Conservation (phyloP, 139 green algal species). For the Closterium sp. region DNA sequence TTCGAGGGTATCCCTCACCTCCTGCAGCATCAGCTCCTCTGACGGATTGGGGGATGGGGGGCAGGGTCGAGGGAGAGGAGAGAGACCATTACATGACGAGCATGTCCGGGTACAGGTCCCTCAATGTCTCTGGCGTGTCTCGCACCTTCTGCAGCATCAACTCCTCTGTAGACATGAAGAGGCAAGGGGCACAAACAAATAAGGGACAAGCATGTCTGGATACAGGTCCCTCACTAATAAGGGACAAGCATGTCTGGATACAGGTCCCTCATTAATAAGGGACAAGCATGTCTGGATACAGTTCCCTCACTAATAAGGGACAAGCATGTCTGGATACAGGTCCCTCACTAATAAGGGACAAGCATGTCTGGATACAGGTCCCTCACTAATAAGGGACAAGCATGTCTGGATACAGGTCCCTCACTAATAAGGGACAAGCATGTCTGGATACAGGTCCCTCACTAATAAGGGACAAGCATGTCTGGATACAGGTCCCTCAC, state of each 20-base stretch:
- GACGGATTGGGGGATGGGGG: background rate
- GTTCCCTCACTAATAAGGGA: too few relatives aligned
- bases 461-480: background rate
- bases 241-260: conserved; percentile 24
- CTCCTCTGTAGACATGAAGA: background rate
- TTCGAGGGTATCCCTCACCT: background rate
- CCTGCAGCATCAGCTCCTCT: background rate
- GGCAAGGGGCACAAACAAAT: too few relatives aligned
- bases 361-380: too few relatives aligned
- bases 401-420: too few relatives aligned
- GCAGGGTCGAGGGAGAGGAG: background rate
- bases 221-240: too few relatives aligned
- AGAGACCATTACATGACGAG: background rate
- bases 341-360: too few relatives aligned
- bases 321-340: too few relatives aligned
- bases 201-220: too few relatives aligned
- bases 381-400: too few relatives aligned
- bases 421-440: too few relatives aligned
- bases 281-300: too few relatives aligned
- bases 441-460: too few relatives aligned
- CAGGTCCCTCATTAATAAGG: background rate
- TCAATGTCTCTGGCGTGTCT: background rate
- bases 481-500: background rate
- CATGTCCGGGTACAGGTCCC: background rate
- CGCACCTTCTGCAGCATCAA: background rate